Evolutionary conservation across 768 basidiomycete species (phyloP).

Genomic region (Exsudoporus frostii): DNA sequence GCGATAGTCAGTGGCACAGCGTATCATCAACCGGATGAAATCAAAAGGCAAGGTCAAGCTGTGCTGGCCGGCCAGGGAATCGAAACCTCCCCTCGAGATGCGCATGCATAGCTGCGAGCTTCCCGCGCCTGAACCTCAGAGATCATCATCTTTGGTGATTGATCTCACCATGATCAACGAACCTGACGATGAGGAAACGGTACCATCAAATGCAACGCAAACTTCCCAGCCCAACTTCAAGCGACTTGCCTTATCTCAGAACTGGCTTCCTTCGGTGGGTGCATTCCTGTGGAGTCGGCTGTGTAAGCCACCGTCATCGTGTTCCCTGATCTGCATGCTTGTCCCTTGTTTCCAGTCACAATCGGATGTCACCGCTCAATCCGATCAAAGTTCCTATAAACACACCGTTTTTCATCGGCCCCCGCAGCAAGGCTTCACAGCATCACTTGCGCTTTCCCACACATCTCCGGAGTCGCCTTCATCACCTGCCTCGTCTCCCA

Average conservation of each 20-base stretch:
- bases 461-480: background rate
- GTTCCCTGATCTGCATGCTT: background rate
- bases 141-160: constrained; percentile 9
- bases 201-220: background rate
- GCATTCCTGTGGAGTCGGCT: background rate
- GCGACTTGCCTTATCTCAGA: background rate
- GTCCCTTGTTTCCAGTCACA: constrained; percentile 7
- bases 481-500: background rate
- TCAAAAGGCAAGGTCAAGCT: constrained; percentile 28
- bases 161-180: constrained; percentile 20
- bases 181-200: background rate
- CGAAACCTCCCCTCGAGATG: constrained; percentile 13
- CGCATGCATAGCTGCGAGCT: constrained; percentile 14
- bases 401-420: background rate
- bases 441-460: background rate
- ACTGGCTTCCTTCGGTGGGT: constrained; percentile 10
- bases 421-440: background rate
- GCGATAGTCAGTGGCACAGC: constrained; percentile 22
- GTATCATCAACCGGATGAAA: constrained; percentile 24
- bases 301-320: background rate
- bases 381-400: constrained; percentile 1
- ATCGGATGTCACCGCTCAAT: background rate
- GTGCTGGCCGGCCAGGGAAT: constrained; percentile 13
- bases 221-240: background rate
- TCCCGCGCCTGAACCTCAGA: background rate